A percentile compares a stretch with the other conserved stretches of the same genome.
Evolutionary conservation across 2,329 filamentous ascomycete species (phyloP).

Genomic region (Fusarium sarcochroum): DNA sequence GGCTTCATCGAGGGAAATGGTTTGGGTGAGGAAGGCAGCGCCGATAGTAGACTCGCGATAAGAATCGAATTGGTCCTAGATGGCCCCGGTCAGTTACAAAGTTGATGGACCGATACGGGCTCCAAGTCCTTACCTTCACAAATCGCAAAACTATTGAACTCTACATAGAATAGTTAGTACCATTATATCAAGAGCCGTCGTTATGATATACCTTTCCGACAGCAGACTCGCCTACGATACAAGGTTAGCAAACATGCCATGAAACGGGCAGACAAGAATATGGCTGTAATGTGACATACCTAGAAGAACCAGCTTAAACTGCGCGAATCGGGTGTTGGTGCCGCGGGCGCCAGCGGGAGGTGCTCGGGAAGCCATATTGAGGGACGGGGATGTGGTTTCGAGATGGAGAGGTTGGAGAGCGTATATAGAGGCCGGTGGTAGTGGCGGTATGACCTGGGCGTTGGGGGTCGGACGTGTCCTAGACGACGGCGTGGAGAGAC

Average conservation of each 20-base stretch:
- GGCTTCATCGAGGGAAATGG: slow-evolving; percentile 96
- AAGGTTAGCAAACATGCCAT: slow-evolving; percentile 55
- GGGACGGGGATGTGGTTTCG: slow-evolving; percentile 45
- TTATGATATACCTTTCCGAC: slow-evolving; percentile 86
- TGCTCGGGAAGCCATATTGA: slow-evolving; percentile 87
- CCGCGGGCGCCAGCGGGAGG: slow-evolving; percentile 72
- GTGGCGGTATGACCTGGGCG: slow-evolving; percentile 46
- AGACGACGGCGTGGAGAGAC: slow-evolving; percentile 42
- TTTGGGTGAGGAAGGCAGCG: slow-evolving; percentile 98
- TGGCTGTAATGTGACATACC: slow-evolving; percentile 70
- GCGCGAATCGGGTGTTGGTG: slow-evolving; percentile 89
- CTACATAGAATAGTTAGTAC: slow-evolving; percentile 61
- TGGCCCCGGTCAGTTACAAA: slow-evolving; percentile 30
- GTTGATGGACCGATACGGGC: slow-evolving; percentile 1
- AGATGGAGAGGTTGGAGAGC: slow-evolving; percentile 37
- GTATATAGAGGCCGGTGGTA: slow-evolving; percentile 31
- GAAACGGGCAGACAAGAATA: slow-evolving; percentile 16
- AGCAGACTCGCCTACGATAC: slow-evolving; percentile 87
- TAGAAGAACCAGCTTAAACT: slow-evolving; percentile 98
- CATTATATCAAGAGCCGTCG: slow-evolving; percentile 7
- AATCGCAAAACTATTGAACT: slow-evolving; percentile 98
- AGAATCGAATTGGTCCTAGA: slow-evolving; percentile 95
- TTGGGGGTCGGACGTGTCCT: slow-evolving; percentile 49
- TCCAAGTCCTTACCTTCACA: slow-evolving; percentile 81
- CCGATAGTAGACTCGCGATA: slow-evolving; percentile 99